Conservation (phyloP, 2,329 filamentous ascomycete species). For the Albifimbria verrucaria region DNA sequence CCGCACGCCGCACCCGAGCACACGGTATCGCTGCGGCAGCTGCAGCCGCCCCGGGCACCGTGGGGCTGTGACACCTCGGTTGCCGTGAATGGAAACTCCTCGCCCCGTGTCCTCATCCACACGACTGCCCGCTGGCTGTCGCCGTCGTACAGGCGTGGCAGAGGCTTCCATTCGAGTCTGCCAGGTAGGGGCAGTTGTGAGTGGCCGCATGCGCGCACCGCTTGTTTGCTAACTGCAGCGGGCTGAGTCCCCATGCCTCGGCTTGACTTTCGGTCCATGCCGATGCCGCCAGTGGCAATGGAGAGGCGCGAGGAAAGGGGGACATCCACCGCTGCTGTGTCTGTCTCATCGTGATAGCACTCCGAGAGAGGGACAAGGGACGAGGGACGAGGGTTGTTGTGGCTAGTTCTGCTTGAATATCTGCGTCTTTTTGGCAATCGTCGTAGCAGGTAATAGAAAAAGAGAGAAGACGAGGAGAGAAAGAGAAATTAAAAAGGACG, state of each 20-base stretch:
- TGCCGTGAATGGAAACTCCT: not conserved
- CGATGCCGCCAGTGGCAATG: too few species aligned
- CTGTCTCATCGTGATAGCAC: not conserved
- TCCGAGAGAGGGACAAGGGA: not conserved
- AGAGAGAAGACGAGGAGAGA: too few species aligned
- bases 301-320: too few species aligned
- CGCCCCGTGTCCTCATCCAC: slow-evolving; percentile 8
- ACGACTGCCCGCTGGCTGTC: slow-evolving; percentile 20
- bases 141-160: slow-evolving; percentile 20
- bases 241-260: not conserved
- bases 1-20: not conserved
- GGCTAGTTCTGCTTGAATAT: too few species aligned
- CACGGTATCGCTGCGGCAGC: too few species aligned
- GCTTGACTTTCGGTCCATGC: too few species aligned
- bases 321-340: not conserved
- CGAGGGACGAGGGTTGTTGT: too few species aligned
- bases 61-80: too few species aligned
- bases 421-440: too few species aligned
- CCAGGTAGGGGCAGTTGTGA: slow-evolving; percentile 22
- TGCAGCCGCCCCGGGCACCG: too few species aligned
- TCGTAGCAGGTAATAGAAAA: too few species aligned
- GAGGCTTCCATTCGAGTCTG: slow-evolving; percentile 22
- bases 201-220: slow-evolving; percentile 21
- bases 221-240: slow-evolving; percentile 19
- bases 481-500: too few species aligned